Evolutionary conservation across 257 asterid genomes (phyloP).

Genomic region (Fraxinus americana): DNA sequence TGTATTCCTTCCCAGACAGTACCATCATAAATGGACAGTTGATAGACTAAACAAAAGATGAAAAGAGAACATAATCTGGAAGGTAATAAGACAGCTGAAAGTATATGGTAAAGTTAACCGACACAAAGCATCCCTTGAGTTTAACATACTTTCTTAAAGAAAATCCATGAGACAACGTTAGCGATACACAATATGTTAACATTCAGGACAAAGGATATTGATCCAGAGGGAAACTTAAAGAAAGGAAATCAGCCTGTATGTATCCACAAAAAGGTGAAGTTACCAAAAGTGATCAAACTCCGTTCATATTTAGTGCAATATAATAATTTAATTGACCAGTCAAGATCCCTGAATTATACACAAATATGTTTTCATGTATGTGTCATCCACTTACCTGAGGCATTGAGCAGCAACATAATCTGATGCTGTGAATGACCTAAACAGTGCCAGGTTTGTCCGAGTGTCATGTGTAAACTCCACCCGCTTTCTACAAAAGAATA

Average conservation of each 20-base stretch:
- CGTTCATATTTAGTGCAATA: background rate
- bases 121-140: background rate
- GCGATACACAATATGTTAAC: background rate
- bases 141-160: background rate
- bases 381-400: constrained; percentile 57
- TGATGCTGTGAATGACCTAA: constrained; percentile 80
- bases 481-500: constrained; percentile 52
- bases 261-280: background rate
- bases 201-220: constrained; percentile 5
- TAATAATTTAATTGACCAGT: background rate
- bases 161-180: background rate
- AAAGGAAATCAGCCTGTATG: background rate
- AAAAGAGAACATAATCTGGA: background rate
- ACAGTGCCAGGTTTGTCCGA: constrained; percentile 82
- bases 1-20: background rate
- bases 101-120: background rate
- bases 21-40: background rate
- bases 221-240: background rate
- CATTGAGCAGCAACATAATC: constrained; percentile 98
- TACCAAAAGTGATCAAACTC: background rate
- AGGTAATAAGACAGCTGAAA: background rate
- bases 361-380: background rate
- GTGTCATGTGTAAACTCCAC: constrained; percentile 66
- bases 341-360: background rate
- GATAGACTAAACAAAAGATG: constrained; percentile 11